These are phyloP conservation scores for Tylopilus plumbeoviolaceoides DNA, from an alignment of 768 basidiomycete genomes.

Conservation along the genomic window DNA sequence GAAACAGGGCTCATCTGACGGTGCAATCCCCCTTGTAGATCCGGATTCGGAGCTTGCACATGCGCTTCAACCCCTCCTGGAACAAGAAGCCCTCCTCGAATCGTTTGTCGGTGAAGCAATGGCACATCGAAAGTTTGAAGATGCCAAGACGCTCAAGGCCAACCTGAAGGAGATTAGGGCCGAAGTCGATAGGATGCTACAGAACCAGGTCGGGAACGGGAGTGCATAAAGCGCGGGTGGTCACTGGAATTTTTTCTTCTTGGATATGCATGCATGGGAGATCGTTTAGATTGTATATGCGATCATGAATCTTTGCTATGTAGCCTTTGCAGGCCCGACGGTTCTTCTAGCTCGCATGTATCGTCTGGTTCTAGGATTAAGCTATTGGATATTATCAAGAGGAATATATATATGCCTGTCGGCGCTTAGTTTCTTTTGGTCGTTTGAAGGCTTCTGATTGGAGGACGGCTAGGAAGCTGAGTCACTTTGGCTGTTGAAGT, in stretches of 20 bases:
- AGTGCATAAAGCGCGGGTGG: neutral
- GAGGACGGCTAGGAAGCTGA: too few relatives aligned
- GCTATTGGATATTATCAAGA: neutral
- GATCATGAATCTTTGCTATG: too few relatives aligned
- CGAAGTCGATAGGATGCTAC: constrained; percentile 74
- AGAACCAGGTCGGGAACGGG: constrained; percentile 24
- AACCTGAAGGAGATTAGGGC: constrained; percentile 79
- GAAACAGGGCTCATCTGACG: constrained; percentile 19
- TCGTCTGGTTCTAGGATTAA: neutral
- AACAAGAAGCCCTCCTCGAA: constrained; percentile 91
- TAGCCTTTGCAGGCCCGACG: too few relatives aligned
- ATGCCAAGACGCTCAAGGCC: constrained; percentile 76
- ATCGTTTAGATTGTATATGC: neutral
- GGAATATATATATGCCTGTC: too few relatives aligned
- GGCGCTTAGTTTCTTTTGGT: too few relatives aligned
- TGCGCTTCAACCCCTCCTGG: constrained; percentile 80
- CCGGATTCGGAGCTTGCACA: constrained; percentile 68
- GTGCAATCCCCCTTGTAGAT: constrained; percentile 39
- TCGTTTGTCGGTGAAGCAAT: constrained; percentile 89
- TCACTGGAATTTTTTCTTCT: neutral
- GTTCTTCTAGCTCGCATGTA: neutral
- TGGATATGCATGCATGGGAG: neutral
- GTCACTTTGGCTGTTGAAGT: too few relatives aligned
- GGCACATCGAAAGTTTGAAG: constrained; percentile 91
- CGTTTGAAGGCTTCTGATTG: too few relatives aligned